These are phyloP conservation scores for Cenococcum geophilum DNA, from an alignment of 495 filamentous ascomycete species.

Conservation along the genomic window DNA sequence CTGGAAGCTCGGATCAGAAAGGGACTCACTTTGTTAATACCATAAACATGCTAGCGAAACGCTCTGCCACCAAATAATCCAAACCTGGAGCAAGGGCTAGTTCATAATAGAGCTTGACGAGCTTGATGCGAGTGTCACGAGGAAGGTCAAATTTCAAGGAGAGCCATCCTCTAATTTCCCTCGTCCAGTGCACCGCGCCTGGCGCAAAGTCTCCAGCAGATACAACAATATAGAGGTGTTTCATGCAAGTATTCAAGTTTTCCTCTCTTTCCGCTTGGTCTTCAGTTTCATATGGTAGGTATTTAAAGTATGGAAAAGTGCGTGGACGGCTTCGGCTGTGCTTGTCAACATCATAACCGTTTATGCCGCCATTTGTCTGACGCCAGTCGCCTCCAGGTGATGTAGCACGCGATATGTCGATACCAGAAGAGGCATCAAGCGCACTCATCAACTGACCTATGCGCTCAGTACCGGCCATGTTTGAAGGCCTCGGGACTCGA, in stretches of 20 bases:
- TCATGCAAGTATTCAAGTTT: conserved; percentile 77
- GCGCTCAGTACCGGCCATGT: conserved; percentile 37
- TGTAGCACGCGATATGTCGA: conserved; percentile 56
- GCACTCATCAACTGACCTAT: conserved; percentile 33
- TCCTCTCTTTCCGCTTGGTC: conserved; percentile 63
- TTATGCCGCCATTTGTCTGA: conserved; percentile 45
- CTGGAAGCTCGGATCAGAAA: neutral
- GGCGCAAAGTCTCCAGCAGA: conserved; percentile 90
- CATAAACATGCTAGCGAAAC: conserved; percentile 96
- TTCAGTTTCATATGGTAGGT: conserved; percentile 83
- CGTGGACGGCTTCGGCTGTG: conserved; percentile 67
- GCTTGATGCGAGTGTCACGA: conserved; percentile 67
- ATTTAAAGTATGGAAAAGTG: conserved; percentile 84
- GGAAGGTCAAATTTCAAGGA: conserved; percentile 95
- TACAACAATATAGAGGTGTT: conserved; percentile 84
- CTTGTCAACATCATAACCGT: conserved; percentile 46
- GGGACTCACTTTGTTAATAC: conserved; percentile 73
- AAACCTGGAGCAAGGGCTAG: conserved; percentile 85
- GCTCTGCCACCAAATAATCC: conserved; percentile 71
- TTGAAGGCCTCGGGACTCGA: neutral
- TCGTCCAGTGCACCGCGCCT: conserved; percentile 93
- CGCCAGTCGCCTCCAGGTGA: conserved; percentile 59
- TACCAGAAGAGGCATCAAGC: conserved; percentile 28
- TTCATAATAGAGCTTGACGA: conserved; percentile 91
- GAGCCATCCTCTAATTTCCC: conserved; percentile 92